Evolutionary conservation across 2,329 filamentous ascomycete species (phyloP), one percentile per base, ranked within the genome.

Genomic region (Botryotinia convoluta): DNA sequence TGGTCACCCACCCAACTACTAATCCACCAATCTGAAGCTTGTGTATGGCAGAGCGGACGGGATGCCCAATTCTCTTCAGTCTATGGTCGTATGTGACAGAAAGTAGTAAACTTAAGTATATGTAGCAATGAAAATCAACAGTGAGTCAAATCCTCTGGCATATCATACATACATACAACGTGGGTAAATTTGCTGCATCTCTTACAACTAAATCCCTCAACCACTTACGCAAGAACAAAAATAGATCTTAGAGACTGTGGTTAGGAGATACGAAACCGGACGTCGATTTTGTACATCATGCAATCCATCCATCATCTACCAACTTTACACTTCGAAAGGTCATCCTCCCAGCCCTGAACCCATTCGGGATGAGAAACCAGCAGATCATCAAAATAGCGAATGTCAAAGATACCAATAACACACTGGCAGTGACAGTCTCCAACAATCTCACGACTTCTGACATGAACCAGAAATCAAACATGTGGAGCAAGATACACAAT

Each of bases 21-120:
- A 45, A 45, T 45, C 44, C 18, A 45, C 44, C 44, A 7, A 45
- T 45, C 44, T 45, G 44, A 45, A 45, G 44, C 44, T 45, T 22
- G 44, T 45, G 44, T 45, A 45, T 45, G 44, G 44, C 44, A 45
- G 44, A 45, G 44, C 44, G 44, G 44, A 45, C 44, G 44, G 44
- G 44, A 45, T 51, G 45, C 4, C 45, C 45, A 51, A 48, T 48
- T 48, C 45, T 48, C 45, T 48, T 48, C 45, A 48, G 9, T 48
- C 45, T 51, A 48, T 48, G 45, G 45, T 48, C 22, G 45, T 51
- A 26, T 51, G 22, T 26, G 22, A 5, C 4, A 14, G 45, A 51
- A 0, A 2, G 0, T 7, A 7, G 26, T 6, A 14, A n/a, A n/a
- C 26, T 8, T 7, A 14, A 6, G 48, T 54, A 51, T 51, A 51